Evolutionary conservation across 2,329 filamentous ascomycete genomes (phyloP).

Genomic region (Parafenestella ontariensis): DNA sequence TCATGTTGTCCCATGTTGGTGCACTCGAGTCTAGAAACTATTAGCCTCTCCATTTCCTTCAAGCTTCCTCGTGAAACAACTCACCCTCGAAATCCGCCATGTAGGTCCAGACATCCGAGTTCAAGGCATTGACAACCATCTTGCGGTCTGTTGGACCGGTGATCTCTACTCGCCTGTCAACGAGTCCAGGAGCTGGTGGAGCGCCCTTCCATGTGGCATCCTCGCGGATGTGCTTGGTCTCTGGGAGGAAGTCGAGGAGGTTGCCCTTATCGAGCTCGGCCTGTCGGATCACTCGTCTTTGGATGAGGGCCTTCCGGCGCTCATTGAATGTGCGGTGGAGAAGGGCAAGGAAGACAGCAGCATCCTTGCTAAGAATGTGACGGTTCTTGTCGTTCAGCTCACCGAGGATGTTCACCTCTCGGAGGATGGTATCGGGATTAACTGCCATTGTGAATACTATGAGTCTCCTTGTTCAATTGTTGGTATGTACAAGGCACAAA

Average conservation of each 20-base stretch:
- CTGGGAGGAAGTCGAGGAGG: constrained; percentile 91
- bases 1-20: constrained; percentile 99
- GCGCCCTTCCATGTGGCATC: constrained; percentile 94
- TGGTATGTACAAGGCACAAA: constrained; percentile 12
- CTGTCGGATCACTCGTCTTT: constrained; percentile 85
- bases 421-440: constrained; percentile 74
- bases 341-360: constrained; percentile 89
- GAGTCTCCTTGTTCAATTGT: constrained; percentile 9
- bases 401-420: constrained; percentile 87
- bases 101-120: constrained; percentile 96
- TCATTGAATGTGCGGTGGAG: constrained; percentile 94
- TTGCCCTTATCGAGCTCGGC: constrained; percentile 89
- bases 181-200: constrained; percentile 85
- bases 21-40: constrained; percentile 78
- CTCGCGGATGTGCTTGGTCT: constrained; percentile 95
- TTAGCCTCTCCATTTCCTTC: constrained; percentile 12
- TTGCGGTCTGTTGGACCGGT: constrained; percentile 97
- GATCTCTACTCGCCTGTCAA: constrained; percentile 95
- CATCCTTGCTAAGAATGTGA: constrained; percentile 91
- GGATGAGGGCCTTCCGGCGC: constrained; percentile 85
- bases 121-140: constrained; percentile 98
- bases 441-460: constrained; percentile 47
- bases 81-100: constrained; percentile 99
- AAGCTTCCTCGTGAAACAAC: constrained; percentile 22
- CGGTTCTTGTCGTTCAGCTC: constrained; percentile 77